phyloP scores from a whole-genome alignment of 257 asterid species.

The Paraleonurus japonicus region DNA sequence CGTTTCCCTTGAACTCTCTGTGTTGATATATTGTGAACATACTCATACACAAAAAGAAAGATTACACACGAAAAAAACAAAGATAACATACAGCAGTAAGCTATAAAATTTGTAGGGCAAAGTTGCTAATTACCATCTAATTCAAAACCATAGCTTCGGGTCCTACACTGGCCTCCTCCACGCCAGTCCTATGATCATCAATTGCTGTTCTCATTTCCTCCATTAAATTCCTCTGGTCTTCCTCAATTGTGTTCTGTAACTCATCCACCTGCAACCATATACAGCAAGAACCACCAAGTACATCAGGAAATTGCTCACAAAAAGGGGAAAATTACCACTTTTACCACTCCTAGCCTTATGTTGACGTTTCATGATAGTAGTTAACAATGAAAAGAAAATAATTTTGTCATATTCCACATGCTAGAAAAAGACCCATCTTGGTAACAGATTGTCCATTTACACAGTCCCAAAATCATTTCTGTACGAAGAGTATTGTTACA shows the following conservation, averaged over 20 bases:
- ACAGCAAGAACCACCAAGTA: conserved; percentile 9
- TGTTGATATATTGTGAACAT: not conserved
- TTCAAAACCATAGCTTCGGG: conserved; percentile 84
- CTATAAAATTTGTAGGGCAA: conserved; percentile 7
- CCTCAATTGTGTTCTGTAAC: conserved; percentile 88
- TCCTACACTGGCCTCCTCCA: conserved; percentile 53
- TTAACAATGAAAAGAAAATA: not conserved
- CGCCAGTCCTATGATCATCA: conserved; percentile 64
- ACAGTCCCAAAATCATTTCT: not conserved
- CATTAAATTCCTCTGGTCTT: conserved; percentile 71
- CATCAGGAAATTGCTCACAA: not conserved
- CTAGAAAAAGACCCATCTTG: not conserved
- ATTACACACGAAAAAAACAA: not conserved
- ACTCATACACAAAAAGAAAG: not conserved
- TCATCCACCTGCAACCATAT: conserved; percentile 76
- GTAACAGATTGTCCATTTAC: not conserved
- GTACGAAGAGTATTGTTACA: not conserved
- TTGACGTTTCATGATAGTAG: not conserved
- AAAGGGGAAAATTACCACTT: no score
- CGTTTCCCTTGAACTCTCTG: not conserved
- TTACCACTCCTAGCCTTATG: not conserved
- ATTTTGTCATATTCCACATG: not conserved
- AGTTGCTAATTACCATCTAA: conserved; percentile 34
- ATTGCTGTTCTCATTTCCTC: conserved; percentile 77
- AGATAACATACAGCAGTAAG: not conserved